Conservation (phyloP, 768 basidiomycete genomes). For the Pleurotus salmoneostramineus region DNA sequence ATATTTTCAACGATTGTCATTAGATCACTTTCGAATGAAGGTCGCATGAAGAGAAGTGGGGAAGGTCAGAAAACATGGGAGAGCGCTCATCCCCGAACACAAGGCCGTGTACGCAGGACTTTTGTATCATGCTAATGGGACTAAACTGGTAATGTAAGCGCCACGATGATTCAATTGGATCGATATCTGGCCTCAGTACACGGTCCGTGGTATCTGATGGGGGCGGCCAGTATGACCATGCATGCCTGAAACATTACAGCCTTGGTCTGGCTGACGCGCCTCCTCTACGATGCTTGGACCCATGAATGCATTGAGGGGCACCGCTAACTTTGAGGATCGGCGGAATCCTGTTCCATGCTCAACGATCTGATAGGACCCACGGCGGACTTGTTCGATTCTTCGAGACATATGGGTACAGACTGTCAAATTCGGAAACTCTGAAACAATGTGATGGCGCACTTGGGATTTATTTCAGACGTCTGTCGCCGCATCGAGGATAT, state of each 20-base stretch:
- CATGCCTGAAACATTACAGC: neutral
- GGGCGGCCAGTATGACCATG: neutral
- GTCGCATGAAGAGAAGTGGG: conserved; percentile 3
- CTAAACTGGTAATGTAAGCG: neutral
- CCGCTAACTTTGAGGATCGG: too few relatives aligned
- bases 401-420: neutral
- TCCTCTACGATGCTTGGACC: neutral
- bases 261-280: too few relatives aligned
- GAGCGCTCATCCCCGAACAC: neutral
- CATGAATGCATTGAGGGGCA: neutral
- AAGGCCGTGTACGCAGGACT: conserved; percentile 1
- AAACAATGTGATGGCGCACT: neutral
- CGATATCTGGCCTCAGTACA: neutral
- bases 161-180: neutral
- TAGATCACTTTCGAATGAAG: neutral
- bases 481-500: neutral
- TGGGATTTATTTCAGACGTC: neutral
- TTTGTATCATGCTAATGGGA: neutral
- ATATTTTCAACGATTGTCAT: conserved; percentile 8
- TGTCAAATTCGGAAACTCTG: neutral
- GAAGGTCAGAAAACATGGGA: neutral
- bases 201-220: neutral
- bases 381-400: neutral
- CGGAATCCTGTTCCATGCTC: too few relatives aligned
- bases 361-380: neutral